phyloP scores from a whole-genome alignment of 1,284 basidiomycete species.

The Irpex sp. region DNA sequence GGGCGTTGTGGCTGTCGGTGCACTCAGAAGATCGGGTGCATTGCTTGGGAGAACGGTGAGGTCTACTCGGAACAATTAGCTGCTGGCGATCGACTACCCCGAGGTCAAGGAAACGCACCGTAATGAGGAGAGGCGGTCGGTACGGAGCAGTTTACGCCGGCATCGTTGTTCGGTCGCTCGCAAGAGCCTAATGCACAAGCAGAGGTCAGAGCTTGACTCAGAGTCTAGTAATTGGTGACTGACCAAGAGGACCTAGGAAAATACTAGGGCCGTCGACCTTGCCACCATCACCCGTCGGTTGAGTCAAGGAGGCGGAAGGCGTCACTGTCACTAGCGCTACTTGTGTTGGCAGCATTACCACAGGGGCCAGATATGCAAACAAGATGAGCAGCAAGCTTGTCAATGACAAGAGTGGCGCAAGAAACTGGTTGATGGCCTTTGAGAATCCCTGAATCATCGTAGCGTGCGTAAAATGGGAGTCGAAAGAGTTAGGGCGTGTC shows the following conservation, averaged over 20 bases:
- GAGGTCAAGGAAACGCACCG: conserved; percentile 35
- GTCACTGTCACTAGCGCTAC: conserved; percentile 64
- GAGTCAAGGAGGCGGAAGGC: conserved; percentile 49
- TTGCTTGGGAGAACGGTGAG: conserved; percentile 55
- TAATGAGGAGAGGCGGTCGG: conserved; percentile 59
- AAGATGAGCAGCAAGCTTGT: conserved; percentile 62
- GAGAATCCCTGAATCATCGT: conserved; percentile 70
- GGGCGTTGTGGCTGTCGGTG: conserved; percentile 60
- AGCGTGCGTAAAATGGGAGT: conserved; percentile 5
- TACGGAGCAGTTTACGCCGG: conserved; percentile 49
- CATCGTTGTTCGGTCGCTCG: conserved; percentile 46
- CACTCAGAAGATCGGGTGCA: conserved; percentile 54
- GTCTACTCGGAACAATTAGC: conserved; percentile 38
- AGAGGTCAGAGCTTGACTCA: background rate
- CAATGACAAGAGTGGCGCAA: conserved; percentile 63
- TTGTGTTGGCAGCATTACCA: conserved; percentile 51
- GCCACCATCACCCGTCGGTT: conserved; percentile 32
- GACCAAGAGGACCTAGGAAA: conserved; percentile 65
- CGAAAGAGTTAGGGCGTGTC: background rate
- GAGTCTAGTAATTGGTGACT: conserved; percentile 15
- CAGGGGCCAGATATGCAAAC: conserved; percentile 65
- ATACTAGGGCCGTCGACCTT: conserved; percentile 69
- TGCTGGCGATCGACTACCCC: background rate
- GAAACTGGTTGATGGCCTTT: conserved; percentile 65
- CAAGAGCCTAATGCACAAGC: conserved; percentile 56